Percentiles rank a stretch among this genome's conserved stretches.
phyloP scores from a whole-genome alignment of 768 basidiomycete genomes.

The Leccinum longicurvipes region DNA sequence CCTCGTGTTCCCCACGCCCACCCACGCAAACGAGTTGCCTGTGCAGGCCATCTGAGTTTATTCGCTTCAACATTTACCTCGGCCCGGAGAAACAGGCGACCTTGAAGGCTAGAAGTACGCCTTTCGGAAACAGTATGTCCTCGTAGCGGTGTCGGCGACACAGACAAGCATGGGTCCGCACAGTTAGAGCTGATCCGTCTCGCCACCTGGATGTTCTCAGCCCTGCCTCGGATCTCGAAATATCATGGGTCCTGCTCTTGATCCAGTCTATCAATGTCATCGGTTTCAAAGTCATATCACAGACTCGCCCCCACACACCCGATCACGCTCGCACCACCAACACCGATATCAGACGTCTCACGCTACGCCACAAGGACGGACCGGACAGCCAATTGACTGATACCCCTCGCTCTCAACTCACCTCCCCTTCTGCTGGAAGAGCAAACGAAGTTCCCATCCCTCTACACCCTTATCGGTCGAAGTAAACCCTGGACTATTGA shows the following conservation, averaged over 20 bases:
- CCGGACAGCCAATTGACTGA: neutral
- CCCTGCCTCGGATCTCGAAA: neutral
- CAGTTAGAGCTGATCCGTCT: neutral
- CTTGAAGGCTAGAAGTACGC: neutral
- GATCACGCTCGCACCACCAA: neutral
- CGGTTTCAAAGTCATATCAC: neutral
- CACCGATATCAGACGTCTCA: neutral
- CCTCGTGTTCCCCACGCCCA: constrained; percentile 24
- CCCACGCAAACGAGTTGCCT: constrained; percentile 3
- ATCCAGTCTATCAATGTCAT: neutral
- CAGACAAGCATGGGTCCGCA: neutral
- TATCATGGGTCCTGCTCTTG: neutral
- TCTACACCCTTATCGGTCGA: constrained; percentile 38
- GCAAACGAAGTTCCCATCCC: constrained; percentile 39
- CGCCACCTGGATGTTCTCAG: neutral
- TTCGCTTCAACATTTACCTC: constrained; percentile 16
- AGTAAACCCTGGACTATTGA: constrained; percentile 45
- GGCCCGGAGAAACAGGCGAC: constrained; percentile 1
- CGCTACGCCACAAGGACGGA: neutral
- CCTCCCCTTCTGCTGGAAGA: constrained; percentile 22
- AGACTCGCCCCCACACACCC: neutral
- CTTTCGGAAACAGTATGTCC: neutral
- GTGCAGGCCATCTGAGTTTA: constrained; percentile 2
- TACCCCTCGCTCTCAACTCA: neutral
- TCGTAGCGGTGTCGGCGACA: neutral